Evolutionary conservation across 306 rosid genomes (phyloP), one percentile per base, ranked within the genome.

Genomic region (Trifolium pratense): DNA sequence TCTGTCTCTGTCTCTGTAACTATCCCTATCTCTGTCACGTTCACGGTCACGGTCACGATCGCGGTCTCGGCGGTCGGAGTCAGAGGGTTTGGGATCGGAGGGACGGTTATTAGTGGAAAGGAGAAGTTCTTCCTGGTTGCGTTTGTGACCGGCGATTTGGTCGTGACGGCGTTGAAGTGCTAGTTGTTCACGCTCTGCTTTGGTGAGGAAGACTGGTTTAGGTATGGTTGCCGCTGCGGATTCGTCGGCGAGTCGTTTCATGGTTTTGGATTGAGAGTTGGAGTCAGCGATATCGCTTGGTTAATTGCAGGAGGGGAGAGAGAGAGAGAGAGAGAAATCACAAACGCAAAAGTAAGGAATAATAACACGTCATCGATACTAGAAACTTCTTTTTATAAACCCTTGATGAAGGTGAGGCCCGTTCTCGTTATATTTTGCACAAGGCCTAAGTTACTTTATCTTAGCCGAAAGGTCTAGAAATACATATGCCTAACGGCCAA

Each of bases 91-190:
- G 71, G 75, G 20, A 77, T 78, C 81, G 15, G 71, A 75, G 23
- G 85, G 59, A n/a, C 81, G 85, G 69, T 76, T 71, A 20, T 69
- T 66, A 17, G 84, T 15, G 10, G 66, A 59, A 59, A 59, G 75
- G 7, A 79, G 84, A 21, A 87, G 85, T 25, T 87, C 79, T 6
- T 75, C 88, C 56, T 89, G 91, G 70, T 67, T 86, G 66, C 87
- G 90, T 39, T 63, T 83, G 60, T 85, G 91, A 2, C 82, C 87
- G 34, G 86, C 84, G 70, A 78, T 5, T 71, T 87, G 78, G 3
- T 89, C 86, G 23, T 89, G 93, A 48, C 95, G 97, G 81, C 96
- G 97, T 61, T 86, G 78, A 36, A 92, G 81, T 5, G 97, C 97
- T 10, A 87, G 60, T 13, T 89, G 84, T 68, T 92, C 96, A 37